phyloP scores from a whole-genome alignment of 1,284 basidiomycete genomes.

The Somion occarium region DNA sequence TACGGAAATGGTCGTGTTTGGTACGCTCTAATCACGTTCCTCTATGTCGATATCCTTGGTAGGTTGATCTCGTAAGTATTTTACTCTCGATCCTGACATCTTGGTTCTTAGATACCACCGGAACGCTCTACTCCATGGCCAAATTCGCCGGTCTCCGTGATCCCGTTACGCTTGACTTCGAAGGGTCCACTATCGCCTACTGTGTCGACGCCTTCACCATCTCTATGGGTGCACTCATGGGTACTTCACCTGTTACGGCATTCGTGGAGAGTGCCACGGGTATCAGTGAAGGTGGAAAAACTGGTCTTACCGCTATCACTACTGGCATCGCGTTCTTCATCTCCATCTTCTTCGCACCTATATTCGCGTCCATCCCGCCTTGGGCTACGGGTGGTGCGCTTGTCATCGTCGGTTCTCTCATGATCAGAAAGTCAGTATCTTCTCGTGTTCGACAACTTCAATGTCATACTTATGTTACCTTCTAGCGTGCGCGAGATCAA shows the following conservation, averaged over 20 bases:
- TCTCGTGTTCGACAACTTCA: not conserved
- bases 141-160: slow-evolving; percentile 89
- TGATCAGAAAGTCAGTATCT: slow-evolving; percentile 72
- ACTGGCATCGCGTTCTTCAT: slow-evolving; percentile 80
- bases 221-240: slow-evolving; percentile 78
- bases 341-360: slow-evolving; percentile 85
- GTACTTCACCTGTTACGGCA: slow-evolving; percentile 84
- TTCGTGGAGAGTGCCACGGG: slow-evolving; percentile 84
- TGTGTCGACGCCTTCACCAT: slow-evolving; percentile 81
- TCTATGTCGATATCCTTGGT: slow-evolving; percentile 87
- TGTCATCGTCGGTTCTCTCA: slow-evolving; percentile 83
- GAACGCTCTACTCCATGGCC: slow-evolving; percentile 89
- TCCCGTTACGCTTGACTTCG: slow-evolving; percentile 83
- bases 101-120: slow-evolving; percentile 24
- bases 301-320: slow-evolving; percentile 78
- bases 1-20: slow-evolving; percentile 67
- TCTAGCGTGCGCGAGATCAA: slow-evolving; percentile 75
- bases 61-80: slow-evolving; percentile 15
- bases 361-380: slow-evolving; percentile 82
- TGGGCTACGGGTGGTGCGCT: slow-evolving; percentile 90
- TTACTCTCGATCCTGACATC: slow-evolving; percentile 2
- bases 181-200: slow-evolving; percentile 82
- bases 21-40: slow-evolving; percentile 85
- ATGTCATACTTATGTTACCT: not conserved
- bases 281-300: slow-evolving; percentile 84